phyloP scores from a whole-genome alignment of 1,284 basidiomycete species.

The Ustilago xerochloae region DNA sequence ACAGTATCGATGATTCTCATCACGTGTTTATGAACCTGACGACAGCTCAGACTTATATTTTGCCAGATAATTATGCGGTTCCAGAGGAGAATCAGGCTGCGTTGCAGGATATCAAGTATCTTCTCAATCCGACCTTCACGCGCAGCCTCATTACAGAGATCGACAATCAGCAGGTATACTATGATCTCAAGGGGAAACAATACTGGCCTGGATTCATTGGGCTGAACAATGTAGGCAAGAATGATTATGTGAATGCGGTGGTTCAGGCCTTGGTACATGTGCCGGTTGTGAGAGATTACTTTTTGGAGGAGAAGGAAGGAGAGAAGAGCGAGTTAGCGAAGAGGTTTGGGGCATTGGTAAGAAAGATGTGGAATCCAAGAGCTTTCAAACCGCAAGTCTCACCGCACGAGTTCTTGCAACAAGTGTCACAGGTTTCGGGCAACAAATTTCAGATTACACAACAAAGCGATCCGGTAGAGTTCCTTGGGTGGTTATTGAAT shows the following conservation, averaged over 20 bases:
- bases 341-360: conserved; percentile 80
- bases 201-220: conserved; percentile 96
- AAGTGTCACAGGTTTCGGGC: conserved; percentile 85
- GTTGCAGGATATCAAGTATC: conserved; percentile 90
- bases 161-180: conserved; percentile 72
- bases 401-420: conserved; percentile 97
- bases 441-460: conserved; percentile 91
- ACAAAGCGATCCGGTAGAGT: conserved; percentile 95
- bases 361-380: conserved; percentile 87
- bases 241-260: conserved; percentile 97
- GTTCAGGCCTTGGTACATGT: conserved; percentile 94
- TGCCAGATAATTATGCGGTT: conserved; percentile 97
- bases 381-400: conserved; percentile 93
- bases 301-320: conserved; percentile 45
- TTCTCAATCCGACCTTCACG: conserved; percentile 84
- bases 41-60: conserved; percentile 92
- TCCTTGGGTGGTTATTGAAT: conserved; percentile 95
- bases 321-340: conserved; percentile 79
- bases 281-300: conserved; percentile 84
- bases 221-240: conserved; percentile 94
- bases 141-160: conserved; percentile 72
- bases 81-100: conserved; percentile 80
- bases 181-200: conserved; percentile 81
- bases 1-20: conserved; percentile 97
- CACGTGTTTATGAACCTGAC: conserved; percentile 97